phyloP scores from a whole-genome alignment of 2,329 filamentous ascomycete genomes.

The Phyllosticta ampelicida region DNA sequence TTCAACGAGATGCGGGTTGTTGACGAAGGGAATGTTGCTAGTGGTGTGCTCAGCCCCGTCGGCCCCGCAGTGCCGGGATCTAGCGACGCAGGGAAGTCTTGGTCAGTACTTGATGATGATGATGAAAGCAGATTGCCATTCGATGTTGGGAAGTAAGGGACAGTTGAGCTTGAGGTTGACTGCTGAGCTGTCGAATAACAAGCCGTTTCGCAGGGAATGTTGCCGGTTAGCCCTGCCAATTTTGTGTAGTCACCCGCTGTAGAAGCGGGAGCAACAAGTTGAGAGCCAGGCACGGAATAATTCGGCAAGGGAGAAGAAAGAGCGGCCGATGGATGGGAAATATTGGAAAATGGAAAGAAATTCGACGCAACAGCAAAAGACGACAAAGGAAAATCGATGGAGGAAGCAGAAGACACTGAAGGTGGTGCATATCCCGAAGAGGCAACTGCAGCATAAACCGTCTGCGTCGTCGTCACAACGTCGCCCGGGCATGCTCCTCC shows the following conservation, averaged over 20 bases:
- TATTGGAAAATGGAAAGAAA: neutral
- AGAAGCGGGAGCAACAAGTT: neutral
- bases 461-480: slow-evolving; percentile 1
- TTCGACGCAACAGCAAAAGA: neutral
- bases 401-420: neutral
- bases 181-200: neutral
- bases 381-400: neutral
- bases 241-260: neutral
- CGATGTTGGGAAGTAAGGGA: neutral
- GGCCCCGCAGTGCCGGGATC: neutral
- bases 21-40: neutral
- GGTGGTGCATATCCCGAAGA: neutral
- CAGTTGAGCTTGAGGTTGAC: neutral
- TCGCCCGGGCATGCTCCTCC: neutral
- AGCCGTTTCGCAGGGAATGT: neutral
- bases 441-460: slow-evolving; percentile 1
- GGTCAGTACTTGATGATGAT: neutral
- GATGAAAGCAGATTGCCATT: neutral
- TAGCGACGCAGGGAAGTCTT: neutral
- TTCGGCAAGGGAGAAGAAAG: neutral
- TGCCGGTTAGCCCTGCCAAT: neutral
- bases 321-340: neutral
- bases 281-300: neutral
- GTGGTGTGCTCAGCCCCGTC: neutral
- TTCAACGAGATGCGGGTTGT: neutral